Evolutionary conservation across 2,329 filamentous ascomycete species (phyloP).

Genomic region (Fusarium succisae): DNA sequence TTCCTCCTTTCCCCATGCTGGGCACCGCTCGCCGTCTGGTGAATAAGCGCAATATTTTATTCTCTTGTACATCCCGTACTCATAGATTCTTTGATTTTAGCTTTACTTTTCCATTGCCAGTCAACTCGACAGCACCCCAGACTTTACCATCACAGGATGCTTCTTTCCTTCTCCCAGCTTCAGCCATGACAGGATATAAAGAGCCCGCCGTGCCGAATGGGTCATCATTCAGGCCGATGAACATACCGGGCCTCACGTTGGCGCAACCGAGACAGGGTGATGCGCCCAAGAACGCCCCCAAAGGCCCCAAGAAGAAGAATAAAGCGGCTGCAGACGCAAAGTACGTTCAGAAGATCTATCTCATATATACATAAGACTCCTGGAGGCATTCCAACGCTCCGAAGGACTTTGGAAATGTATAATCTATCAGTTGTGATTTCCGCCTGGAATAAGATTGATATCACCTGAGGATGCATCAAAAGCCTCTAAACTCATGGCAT

Average conservation of each 20-base stretch:
- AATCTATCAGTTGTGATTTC: too few species aligned
- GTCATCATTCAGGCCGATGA: not conserved
- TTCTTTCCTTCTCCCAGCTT: not conserved
- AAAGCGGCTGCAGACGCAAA: not conserved
- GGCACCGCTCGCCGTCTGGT: not conserved
- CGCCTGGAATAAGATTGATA: not conserved
- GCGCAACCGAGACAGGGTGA: not conserved
- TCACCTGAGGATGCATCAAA: too few species aligned
- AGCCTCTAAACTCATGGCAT: not conserved
- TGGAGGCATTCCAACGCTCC: not conserved
- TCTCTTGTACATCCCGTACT: not conserved
- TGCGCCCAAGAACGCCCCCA: not conserved
- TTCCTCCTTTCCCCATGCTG: constrained; percentile 11
- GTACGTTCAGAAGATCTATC: not conserved
- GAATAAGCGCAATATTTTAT: not conserved
- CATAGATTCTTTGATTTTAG: not conserved
- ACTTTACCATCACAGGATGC: constrained; percentile 16
- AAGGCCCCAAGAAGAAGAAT: not conserved
- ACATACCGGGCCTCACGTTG: constrained; percentile 35
- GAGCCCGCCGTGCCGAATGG: not conserved
- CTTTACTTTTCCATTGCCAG: not conserved
- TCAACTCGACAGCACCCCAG: not conserved
- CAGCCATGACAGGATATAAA: constrained; percentile 22
- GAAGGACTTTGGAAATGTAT: not conserved
- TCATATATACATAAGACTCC: not conserved